phyloP scores from a whole-genome alignment of 371 early-diverging fungal genomes.

The Umbelopsis sp. region DNA sequence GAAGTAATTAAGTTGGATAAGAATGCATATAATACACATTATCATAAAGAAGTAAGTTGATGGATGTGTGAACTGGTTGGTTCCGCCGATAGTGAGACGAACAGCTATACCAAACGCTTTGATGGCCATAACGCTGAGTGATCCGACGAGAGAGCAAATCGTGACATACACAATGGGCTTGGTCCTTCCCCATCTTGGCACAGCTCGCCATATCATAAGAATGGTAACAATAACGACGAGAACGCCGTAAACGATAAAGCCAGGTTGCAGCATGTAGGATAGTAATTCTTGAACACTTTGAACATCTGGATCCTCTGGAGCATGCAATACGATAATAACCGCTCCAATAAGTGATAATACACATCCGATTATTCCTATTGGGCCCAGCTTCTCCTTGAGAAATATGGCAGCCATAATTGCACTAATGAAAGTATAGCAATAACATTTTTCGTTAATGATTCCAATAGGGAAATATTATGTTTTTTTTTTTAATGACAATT shows the following conservation, averaged over 20 bases:
- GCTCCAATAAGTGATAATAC: constrained; percentile 88
- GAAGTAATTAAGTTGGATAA: constrained; percentile 93
- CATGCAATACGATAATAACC: constrained; percentile 85
- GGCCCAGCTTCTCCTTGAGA: constrained; percentile 81
- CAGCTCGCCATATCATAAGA: constrained; percentile 76
- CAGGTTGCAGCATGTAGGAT: constrained; percentile 69
- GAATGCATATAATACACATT: constrained; percentile 72
- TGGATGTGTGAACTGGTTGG: constrained; percentile 82
- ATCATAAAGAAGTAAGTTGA: constrained; percentile 88
- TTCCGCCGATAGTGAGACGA: constrained; percentile 83
- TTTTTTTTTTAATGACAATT: too few relatives aligned
- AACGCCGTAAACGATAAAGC: constrained; percentile 75
- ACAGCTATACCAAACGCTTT: constrained; percentile 91
- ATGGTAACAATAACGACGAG: constrained; percentile 59
- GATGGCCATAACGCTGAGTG: constrained; percentile 85
- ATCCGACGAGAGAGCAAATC: constrained; percentile 85
- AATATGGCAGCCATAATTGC: constrained; percentile 42
- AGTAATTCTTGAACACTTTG: constrained; percentile 71
- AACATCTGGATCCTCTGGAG: constrained; percentile 84
- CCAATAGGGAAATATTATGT: not conserved
- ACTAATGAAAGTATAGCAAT: constrained; percentile 21
- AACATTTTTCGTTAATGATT: not conserved
- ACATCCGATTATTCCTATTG: constrained; percentile 86
- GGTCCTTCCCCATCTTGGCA: constrained; percentile 76
- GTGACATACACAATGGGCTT: constrained; percentile 83